Evolutionary conservation across 805 yeast species (phyloP), one percentile per base, ranked within the genome.

Genomic region (Kuraishia capsulata): DNA sequence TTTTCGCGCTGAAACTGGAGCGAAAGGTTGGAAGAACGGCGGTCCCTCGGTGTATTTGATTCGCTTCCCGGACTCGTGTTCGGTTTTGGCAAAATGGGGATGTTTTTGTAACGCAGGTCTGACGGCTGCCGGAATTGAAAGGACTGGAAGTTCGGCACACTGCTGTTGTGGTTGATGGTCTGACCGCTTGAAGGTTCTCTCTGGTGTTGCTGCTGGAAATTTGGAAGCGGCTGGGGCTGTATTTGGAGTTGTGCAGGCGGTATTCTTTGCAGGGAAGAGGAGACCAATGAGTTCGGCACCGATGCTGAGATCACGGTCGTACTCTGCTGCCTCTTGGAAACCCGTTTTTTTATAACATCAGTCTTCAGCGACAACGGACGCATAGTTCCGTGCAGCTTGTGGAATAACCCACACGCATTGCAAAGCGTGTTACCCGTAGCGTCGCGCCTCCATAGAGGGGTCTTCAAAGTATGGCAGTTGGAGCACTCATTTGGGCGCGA

Each of bases 401-500:
- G 65, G 49, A 76, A 76, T 18, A 76, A 57, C 0, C 82, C 82
- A 58, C 82, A 76, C 0, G 82, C 82, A 49, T 76, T 76, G 51
- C 82, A 76, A 4, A 76, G 58, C 3, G 81, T 74, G 43, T 74
- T 71, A 1, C 82, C 82, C 20, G 56, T 62, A 5, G 77, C 69
- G 48, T 76, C 79, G 49, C 74, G 65, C 33, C 82, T 57, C 82
- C 82, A 76, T 19, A 76, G 58, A 1, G 82, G 82, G 0, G 82
- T 76, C 41, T 73, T 76, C 2, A 67, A 52, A 1, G 82, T 76
- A 35, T 73, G 70, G 51, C 82, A 76, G 54, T 76, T 76, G 40
- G 60, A 61, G 52, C 82, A 76, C 44, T 69, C 73, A 3, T 70
- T 62, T 17, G 17, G 9, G 17, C 6, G 8, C 17, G 31, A 9